These are phyloP conservation scores for Cladophialophora exuberans DNA, from an alignment of 2,329 filamentous ascomycete genomes.

Conservation along the genomic window DNA sequence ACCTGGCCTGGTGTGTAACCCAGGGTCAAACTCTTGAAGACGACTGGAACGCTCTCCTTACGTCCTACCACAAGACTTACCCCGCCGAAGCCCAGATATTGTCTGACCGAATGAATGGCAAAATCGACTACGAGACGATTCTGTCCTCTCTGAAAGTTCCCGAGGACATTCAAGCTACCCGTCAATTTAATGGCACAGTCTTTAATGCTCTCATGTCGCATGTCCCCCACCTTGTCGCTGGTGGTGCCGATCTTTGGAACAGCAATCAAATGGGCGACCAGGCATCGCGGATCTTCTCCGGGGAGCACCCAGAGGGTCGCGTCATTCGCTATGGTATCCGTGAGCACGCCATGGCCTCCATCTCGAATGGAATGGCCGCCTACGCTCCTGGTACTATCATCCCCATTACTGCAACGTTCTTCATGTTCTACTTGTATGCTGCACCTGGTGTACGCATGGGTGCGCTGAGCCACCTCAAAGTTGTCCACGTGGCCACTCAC, in stretches of 20 bases:
- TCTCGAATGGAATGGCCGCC: constrained; percentile 75
- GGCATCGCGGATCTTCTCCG: constrained; percentile 37
- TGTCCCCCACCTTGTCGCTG: constrained; percentile 24
- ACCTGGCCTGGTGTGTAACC: not conserved
- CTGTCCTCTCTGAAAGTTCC: not conserved
- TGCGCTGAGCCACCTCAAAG: constrained; percentile 55
- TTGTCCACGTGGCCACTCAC: constrained; percentile 63
- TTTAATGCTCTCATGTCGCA: constrained; percentile 22
- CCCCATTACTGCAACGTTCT: constrained; percentile 54
- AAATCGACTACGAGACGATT: not conserved
- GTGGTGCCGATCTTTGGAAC: constrained; percentile 33
- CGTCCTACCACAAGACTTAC: not conserved
- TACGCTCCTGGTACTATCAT: constrained; percentile 58
- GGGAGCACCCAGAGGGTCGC: constrained; percentile 44
- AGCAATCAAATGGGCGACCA: constrained; percentile 29
- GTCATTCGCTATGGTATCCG: constrained; percentile 63
- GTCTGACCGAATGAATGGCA: constrained; percentile 2
- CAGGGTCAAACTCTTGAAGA: not conserved
- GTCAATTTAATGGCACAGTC: constrained; percentile 6
- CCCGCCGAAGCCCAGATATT: not conserved
- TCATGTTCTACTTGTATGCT: constrained; percentile 63
- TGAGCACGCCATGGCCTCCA: constrained; percentile 69
- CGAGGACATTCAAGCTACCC: not conserved
- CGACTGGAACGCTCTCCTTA: not conserved
- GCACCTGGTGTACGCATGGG: constrained; percentile 62